These are phyloP conservation scores for Neurospora sp. DNA, from an alignment of 495 filamentous ascomycete genomes.

Conservation along the genomic window DNA sequence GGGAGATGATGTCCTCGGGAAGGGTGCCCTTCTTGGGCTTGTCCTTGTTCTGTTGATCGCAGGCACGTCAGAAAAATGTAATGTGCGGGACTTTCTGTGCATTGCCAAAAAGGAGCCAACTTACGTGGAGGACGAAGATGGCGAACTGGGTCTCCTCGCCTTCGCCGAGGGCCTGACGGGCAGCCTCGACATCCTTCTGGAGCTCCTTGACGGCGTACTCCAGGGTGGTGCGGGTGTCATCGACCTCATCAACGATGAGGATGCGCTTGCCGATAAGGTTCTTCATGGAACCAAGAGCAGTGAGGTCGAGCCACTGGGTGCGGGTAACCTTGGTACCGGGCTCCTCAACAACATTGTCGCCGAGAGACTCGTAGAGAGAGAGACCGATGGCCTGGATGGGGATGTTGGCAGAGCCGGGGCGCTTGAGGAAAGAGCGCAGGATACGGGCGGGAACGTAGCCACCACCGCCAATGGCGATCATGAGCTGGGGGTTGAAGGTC, in stretches of 20 bases:
- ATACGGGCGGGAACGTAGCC: constrained; percentile 97
- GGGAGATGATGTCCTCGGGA: constrained; percentile 66
- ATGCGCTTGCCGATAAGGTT: constrained; percentile 95
- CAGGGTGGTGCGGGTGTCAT: constrained; percentile 93
- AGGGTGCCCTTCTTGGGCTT: constrained; percentile 87
- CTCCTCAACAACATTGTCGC: constrained; percentile 48
- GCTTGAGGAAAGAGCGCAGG: constrained; percentile 94
- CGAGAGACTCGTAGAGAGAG: constrained; percentile 86
- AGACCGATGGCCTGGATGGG: constrained; percentile 99
- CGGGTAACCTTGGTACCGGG: constrained; percentile 90
- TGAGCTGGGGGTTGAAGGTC: constrained; percentile 81
- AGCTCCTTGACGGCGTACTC: constrained; percentile 95
- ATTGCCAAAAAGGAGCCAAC: constrained; percentile 20
- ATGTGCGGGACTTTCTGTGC: background rate
- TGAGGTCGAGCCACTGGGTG: constrained; percentile 96
- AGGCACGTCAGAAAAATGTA: background rate
- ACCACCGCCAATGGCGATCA: constrained; percentile 97
- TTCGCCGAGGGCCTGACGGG: constrained; percentile 57
- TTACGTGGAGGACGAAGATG: constrained; percentile 91
- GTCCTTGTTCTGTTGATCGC: constrained; percentile 68
- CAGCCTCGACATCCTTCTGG: constrained; percentile 87
- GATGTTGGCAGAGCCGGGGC: constrained; percentile 80
- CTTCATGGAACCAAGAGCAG: constrained; percentile 72
- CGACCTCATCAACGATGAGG: constrained; percentile 96
- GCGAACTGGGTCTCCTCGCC: constrained; percentile 72